Evolutionary conservation across 1,139 yeast species (phyloP), one percentile per base, ranked within the genome.

Genomic region (Lodderomyces orthopsilosis): DNA sequence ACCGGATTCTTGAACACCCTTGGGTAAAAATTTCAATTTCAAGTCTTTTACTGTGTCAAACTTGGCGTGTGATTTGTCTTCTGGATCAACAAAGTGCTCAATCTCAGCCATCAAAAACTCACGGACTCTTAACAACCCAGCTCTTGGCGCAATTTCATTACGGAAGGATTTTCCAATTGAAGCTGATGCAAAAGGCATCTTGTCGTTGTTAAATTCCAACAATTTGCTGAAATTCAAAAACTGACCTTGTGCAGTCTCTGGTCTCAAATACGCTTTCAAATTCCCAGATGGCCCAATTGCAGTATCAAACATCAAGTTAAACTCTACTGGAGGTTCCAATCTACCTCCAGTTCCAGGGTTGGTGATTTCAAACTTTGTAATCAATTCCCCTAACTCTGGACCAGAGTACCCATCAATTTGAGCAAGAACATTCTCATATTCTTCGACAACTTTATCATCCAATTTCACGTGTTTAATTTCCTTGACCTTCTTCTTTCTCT

Each of bases 181-280:
- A 38, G 98, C 98, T 49, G 97, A 89, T 14, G 99, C 99, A 68
- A 94, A 94, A 46, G 99, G 99, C 93, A 94, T 91, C 68, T 85
- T 87, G 64, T 86, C 83, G 70, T 94, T 94, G 79, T 94, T 94
- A 76, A 84, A 87, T 59, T 94, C 98, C 59, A 90, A 81, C 60
- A 94, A 78, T 72, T 93, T 93, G 72, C 81, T 79, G 69, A 94
- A 94, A 77, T 94, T 94, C 62, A 94, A 77, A 68, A 94, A 94
- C 71, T 94, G 98, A 59, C 99, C 98, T 75, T 94, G 99, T 23
- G 99, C 99, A 50, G 99, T 94, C 74, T 94, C 99, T 46, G 99
- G 99, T 70, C 99, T 84, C 62, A 94, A 73, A 70, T 79, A 94
- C 55, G 98, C 98, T 75, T 87, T 90, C 67, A 91, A 74, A 63